Evolutionary conservation across 2,329 filamentous ascomycete genomes (phyloP), one percentile per base, ranked within the genome.

Genomic region (Aureobasidium uvarum): DNA sequence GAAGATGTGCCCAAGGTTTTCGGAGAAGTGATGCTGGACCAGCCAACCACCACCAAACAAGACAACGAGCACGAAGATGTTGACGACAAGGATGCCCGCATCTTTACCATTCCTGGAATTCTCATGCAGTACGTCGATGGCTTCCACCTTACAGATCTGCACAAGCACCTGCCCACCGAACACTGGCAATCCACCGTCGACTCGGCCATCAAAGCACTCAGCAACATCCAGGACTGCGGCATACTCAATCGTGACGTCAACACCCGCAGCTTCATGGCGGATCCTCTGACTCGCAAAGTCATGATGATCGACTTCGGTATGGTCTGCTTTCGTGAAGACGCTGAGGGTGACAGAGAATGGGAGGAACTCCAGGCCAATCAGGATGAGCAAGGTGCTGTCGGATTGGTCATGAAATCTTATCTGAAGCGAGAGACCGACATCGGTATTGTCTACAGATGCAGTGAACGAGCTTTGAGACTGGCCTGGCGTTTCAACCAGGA

Each of bases 261-360:
- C 13, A 60, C 56, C 0, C 56, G 56, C 10, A 60, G 41, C 41
- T 60, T 60, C 31, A 38, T 48, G 2, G 56, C 48, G 5, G 43
- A 60, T 18, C 11, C 56, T n/a, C 5, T 33, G 6, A n/a, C n/a
- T 6, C 54, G 20, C 23, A 33, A 48, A 18, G 56, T 60, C 56
- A 60, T 36, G 41, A 60, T 60, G 56, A 48, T 60, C 6, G 56
- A 60, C 6, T 60, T 60, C 4, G 43, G 43, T 3, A 33, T 46
- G 5, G 28, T 46, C n/a, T 33, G 0, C 1, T 48, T 60, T 31
- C 39, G 56, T 13, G 56, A 60, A 39, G 20, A 60, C 6, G 8
- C 3, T 20, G 8, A 60, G 10, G 25, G 8, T 1, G 41, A 60
- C 3, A 38, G 41, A 48, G 18, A 48, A 16, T 60, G 56, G 56